Evolutionary conservation across 768 basidiomycete species (phyloP), one percentile per base, ranked within the genome.

Genomic region (Termitomyces sp.): DNA sequence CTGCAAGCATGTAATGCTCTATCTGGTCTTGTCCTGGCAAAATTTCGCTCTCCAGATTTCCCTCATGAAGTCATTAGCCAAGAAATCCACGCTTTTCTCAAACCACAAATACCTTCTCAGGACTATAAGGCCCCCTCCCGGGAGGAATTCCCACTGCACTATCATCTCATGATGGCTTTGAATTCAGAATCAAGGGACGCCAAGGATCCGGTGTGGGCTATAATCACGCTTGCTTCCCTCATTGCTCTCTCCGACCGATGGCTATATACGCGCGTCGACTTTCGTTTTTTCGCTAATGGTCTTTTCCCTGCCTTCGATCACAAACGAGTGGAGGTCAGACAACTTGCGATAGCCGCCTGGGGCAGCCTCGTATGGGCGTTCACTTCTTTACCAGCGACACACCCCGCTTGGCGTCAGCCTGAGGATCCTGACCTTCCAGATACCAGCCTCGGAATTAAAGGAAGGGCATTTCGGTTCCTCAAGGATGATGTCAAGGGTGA

Each of bases 301-400:
- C 69, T 83, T 24, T 67, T 64, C 9, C 60, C 66, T 30, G 59
- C 76, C 3, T 63, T 70, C 20, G 63, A 51, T 4, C 75, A 80
- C 58, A 70, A 71, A 48, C 66, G 70, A n/a, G 63, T 66, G 12
- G 52, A 67, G 6, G 68, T 80, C 12, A 72, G 70, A 13, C 64
- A 69, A 18, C 68, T 82, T 8, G 74, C 78, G 44, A 65, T 76
- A 1, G 74, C 74, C 36, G 67, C 80, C 22, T 87, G 84, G 84
- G 74, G 71, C 53, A 75, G 79, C 53, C 70, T 86, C 28, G 68
- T 86, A 22, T 86, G 85, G 84, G 76, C 79, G 1, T 84, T 80
- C 58, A 68, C 75, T 20, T 74, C 46, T 14, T 30, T 63, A 13
- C 61, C 61, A 5, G 16, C 51, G 33, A 49, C 18, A 2, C 58